Evolutionary conservation across 768 basidiomycete species (phyloP).

Genomic region (Pleurotus ostreatus): DNA sequence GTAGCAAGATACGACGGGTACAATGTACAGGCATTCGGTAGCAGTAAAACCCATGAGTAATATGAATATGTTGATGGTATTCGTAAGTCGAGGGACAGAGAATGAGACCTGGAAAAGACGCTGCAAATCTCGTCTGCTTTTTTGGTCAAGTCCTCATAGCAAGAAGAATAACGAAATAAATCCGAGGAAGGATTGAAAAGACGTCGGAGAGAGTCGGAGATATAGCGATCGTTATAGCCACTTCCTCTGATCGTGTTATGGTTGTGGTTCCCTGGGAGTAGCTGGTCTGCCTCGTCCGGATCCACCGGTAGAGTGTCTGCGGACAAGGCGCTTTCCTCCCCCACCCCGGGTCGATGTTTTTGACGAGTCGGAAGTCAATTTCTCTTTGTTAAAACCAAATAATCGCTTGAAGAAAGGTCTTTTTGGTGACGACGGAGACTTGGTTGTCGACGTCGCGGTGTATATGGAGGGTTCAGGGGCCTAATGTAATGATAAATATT

Average conservation of each 20-base stretch:
- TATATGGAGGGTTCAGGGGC: slow-evolving; percentile 46
- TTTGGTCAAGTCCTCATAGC: neutral
- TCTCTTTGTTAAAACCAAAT: slow-evolving; percentile 42
- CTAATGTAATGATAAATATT: slow-evolving; percentile 27
- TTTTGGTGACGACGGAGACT: slow-evolving; percentile 55
- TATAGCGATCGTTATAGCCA: neutral
- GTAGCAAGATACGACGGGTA: too few species aligned
- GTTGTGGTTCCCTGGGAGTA: neutral
- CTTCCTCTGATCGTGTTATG: neutral
- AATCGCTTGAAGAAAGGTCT: slow-evolving; percentile 63
- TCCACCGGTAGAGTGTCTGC: slow-evolving; percentile 49
- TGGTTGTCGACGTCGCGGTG: slow-evolving; percentile 57
- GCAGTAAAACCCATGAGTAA: too few species aligned
- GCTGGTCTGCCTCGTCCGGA: slow-evolving; percentile 1
- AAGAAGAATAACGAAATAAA: neutral
- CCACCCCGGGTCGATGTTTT: slow-evolving; percentile 30
- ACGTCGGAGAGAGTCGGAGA: neutral
- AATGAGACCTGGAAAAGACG: too few species aligned
- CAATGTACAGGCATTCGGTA: too few species aligned
- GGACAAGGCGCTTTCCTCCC: slow-evolving; percentile 31
- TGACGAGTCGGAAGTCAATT: slow-evolving; percentile 39
- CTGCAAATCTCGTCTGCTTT: too few species aligned
- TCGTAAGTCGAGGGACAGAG: too few species aligned
- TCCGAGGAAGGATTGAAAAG: too few species aligned
- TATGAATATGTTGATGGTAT: too few species aligned